phyloP scores from a whole-genome alignment of 2,329 filamentous ascomycete genomes.

The Fusarium clavum region DNA sequence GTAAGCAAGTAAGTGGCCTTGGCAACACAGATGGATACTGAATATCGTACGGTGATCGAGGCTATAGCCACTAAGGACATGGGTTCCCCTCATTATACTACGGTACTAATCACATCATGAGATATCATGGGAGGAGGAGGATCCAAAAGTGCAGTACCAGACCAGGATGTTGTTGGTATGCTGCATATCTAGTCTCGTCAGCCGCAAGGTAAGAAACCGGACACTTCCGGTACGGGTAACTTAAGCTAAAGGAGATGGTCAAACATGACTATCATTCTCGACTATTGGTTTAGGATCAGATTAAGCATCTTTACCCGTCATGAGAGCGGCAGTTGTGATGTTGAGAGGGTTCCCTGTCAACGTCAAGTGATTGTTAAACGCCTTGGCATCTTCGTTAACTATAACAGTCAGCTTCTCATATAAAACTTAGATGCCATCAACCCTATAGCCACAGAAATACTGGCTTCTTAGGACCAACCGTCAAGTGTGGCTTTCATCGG shows the following conservation, averaged over 20 bases:
- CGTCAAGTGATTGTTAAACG: slow-evolving; percentile 10
- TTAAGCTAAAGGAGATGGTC: slow-evolving; percentile 2
- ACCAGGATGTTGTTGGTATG: not conserved
- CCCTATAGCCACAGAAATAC: slow-evolving; percentile 4
- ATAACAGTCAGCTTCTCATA: not conserved
- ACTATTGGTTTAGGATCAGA: not conserved
- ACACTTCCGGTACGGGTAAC: not conserved
- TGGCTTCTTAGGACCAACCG: not conserved
- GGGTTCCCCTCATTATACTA: slow-evolving; percentile 27
- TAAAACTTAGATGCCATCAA: not conserved
- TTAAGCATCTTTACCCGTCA: slow-evolving; percentile 6
- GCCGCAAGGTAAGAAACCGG: not conserved
- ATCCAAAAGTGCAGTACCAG: not conserved
- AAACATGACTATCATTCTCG: not conserved
- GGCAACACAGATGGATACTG: slow-evolving; percentile 15
- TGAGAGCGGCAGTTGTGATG: not conserved
- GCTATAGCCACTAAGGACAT: slow-evolving; percentile 23
- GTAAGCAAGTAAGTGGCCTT: slow-evolving; percentile 25
- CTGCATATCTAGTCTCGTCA: slow-evolving; percentile 22
- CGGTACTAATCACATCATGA: slow-evolving; percentile 10
- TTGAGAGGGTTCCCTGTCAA: not conserved
- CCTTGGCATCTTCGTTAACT: slow-evolving; percentile 1
- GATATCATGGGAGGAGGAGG: not conserved
- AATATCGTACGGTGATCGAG: slow-evolving; percentile 10
- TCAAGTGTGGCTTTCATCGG: slow-evolving; percentile 11